Evolutionary conservation across 805 yeast genomes (phyloP).

Genomic region (Alloascoidea africana): DNA sequence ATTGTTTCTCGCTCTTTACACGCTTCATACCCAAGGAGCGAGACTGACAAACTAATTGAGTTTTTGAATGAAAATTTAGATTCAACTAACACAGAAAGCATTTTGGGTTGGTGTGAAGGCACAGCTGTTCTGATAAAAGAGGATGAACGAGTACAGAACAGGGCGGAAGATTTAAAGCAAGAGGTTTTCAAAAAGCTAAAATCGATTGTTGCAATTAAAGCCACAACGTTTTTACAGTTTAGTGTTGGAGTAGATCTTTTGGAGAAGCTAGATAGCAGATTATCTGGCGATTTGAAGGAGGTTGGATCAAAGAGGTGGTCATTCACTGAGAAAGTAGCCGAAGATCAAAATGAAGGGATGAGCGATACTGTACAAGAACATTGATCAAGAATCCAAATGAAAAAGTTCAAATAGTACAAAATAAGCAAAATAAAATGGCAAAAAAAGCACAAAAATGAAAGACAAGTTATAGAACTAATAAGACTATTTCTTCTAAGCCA

Average conservation of each 20-base stretch:
- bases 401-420: background rate
- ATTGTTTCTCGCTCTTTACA: conserved; percentile 23
- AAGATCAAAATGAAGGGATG: too few species aligned
- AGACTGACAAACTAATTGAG: conserved; percentile 1
- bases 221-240: background rate
- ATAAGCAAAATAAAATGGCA: background rate
- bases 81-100: background rate
- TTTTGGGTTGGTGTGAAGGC: background rate
- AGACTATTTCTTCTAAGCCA: too few species aligned
- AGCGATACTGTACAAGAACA: too few species aligned
- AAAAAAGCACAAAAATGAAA: background rate
- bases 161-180: background rate
- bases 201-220: background rate
- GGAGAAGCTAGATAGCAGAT: background rate
- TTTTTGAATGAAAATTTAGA: background rate
- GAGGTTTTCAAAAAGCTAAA: background rate
- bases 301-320: background rate
- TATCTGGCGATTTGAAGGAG: background rate
- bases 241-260: background rate
- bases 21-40: conserved; percentile 2
- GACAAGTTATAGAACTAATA: background rate
- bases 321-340: background rate
- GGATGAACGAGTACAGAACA: background rate
- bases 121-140: background rate
- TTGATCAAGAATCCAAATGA: background rate